Evolutionary conservation across 208 protist genomes (phyloP), one percentile per base, ranked within the genome.

Genomic region (Crithidia sp.): DNA sequence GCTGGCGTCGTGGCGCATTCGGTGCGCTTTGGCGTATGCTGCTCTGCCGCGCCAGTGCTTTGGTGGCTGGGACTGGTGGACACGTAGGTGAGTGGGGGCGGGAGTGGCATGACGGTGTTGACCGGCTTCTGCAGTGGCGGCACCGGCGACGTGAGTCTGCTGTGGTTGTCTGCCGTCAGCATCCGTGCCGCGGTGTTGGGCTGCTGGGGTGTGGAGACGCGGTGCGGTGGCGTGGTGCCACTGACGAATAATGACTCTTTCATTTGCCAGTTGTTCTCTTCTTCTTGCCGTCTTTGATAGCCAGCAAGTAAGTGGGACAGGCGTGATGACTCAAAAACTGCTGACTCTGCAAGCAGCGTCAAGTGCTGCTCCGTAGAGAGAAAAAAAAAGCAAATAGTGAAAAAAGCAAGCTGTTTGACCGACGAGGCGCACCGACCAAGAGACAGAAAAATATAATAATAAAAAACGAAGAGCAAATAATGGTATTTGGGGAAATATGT

Each of bases 171-270:
- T 17, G 40, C 17, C 0, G 69, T 9, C 14, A 67, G 69, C 8
- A 74, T 41, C 1, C 59, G 60, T 3, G 62, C 44, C 0, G 71
- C 50, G 45, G 71, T 64, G 47, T 12, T 49, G 52, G 62, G 62
- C 52, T 63, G 62, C 47, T 49, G 62, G 19, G 71, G 62, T n/a
- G 45, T 3, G 10, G 7, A 19, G 3, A 28, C 17, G 3, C 17
- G 7, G 17, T 41, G 5, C 44, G 43, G 50, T 37, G 19, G 62
- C 14, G 62, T 67, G 3, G 49, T 45, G 40, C 36, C 36, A 36
- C 14, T 44, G 2, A 41, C 54, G 3, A 54, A 45, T 1, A 3
- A 44, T 28, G 44, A 49, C 8, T 14, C 49, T 39, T 43, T 45
- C 44, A 44, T 56, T 67, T 36, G 7, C 45, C 45, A 2, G 28